Conservation (phyloP, 2,329 filamentous ascomycete species). For the Aspergillus vadensis region DNA sequence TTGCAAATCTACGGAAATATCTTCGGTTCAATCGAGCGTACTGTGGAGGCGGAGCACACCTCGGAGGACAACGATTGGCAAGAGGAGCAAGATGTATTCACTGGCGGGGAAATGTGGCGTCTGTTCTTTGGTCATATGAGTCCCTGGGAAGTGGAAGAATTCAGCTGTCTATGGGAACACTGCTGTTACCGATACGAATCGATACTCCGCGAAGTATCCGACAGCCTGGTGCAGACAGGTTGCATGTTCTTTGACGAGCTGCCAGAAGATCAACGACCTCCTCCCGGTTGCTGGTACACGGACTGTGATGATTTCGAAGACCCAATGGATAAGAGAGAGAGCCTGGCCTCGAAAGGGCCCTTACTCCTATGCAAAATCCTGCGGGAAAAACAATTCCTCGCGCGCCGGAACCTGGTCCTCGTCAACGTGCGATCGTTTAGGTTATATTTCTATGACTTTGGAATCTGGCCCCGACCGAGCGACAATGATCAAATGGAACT, state of each 20-base stretch:
- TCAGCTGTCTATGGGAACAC: conserved; percentile 21
- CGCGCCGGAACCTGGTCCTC: conserved; percentile 17
- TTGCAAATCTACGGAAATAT: conserved; percentile 21
- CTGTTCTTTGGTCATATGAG: conserved; percentile 23
- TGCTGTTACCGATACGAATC: background rate
- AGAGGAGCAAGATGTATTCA: background rate
- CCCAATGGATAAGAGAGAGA: background rate
- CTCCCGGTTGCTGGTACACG: background rate
- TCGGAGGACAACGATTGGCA: background rate
- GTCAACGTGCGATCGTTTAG: conserved; percentile 2
- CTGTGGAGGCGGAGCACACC: background rate
- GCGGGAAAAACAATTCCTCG: background rate
- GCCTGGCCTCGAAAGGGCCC: conserved; percentile 17
- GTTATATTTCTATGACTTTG: background rate
- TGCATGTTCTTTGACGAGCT: conserved; percentile 3
- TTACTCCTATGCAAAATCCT: conserved; percentile 19
- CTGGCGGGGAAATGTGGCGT: conserved; percentile 12
- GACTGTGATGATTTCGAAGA: background rate
- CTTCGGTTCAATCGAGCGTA: conserved; percentile 12
- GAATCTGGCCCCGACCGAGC: background rate
- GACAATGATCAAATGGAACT: conserved; percentile 3
- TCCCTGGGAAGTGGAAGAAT: conserved; percentile 27
- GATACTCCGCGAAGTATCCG: conserved; percentile 8
- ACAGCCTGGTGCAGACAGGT: conserved; percentile 3
- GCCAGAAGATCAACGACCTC: conserved; percentile 8